Conservation (phyloP, 257 asterid genomes). For the Ballota nigra region DNA sequence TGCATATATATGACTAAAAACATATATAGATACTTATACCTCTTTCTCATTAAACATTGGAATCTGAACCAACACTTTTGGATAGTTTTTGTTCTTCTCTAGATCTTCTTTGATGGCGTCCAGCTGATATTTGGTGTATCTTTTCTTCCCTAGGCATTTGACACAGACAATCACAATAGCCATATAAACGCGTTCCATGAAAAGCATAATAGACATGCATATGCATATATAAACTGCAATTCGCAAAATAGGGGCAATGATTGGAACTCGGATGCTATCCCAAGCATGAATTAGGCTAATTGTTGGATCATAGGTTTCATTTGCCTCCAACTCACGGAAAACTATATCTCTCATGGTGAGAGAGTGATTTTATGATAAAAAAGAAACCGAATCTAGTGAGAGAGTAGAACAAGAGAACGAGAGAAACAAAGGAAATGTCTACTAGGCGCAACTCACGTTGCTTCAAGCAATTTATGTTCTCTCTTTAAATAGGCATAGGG, state of each 20-base stretch:
- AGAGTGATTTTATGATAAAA: constrained; percentile 14
- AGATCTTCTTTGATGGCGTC: constrained; percentile 67
- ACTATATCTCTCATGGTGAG: constrained; percentile 59
- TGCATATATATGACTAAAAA: constrained; percentile 10
- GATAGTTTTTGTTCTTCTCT: constrained; percentile 50
- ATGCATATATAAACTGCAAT: constrained; percentile 62
- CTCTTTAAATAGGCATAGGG: constrained; percentile 46
- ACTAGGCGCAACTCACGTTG: constrained; percentile 14
- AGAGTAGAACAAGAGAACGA: constrained; percentile 14
- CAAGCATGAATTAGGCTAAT: constrained; percentile 46
- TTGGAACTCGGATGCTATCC: constrained; percentile 65
- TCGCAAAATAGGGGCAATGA: constrained; percentile 57
- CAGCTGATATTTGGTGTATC: constrained; percentile 76
- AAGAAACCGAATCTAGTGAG: constrained; percentile 18
- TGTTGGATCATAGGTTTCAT: constrained; percentile 48
- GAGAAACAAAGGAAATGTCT: constrained; percentile 27
- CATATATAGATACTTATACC: constrained; percentile 36
- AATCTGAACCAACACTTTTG: constrained; percentile 76
- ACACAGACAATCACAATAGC: constrained; percentile 69
- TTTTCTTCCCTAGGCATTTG: constrained; percentile 62
- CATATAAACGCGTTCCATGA: constrained; percentile 80
- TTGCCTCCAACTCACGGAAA: constrained; percentile 31
- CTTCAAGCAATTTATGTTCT: constrained; percentile 21
- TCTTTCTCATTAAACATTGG: constrained; percentile 90
- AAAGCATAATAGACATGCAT: constrained; percentile 82